Conservation (phyloP, 2,329 filamentous ascomycete genomes). For the Cadophora gregata region DNA sequence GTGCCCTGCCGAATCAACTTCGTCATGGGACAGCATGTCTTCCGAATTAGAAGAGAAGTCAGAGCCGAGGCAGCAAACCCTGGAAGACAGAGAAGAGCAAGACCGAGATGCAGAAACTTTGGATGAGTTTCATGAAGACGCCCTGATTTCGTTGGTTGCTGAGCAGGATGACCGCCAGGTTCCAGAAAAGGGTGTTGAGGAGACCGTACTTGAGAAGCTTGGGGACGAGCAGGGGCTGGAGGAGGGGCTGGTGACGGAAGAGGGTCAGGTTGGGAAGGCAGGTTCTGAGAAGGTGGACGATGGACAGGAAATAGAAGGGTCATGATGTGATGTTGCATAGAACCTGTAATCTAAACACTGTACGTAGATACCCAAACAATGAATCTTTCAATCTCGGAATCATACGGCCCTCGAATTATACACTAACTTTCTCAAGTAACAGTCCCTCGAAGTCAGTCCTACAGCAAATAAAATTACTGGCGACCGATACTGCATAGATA, state of each 20-base stretch:
- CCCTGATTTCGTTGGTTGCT: neutral
- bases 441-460: no score
- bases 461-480: neutral
- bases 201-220: conserved; percentile 14
- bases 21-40: conserved; percentile 33
- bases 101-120: neutral
- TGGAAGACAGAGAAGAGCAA: conserved; percentile 4
- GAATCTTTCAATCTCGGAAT: neutral
- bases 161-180: conserved; percentile 13
- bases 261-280: conserved; percentile 12
- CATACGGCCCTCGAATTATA: neutral
- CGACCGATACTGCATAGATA: neutral
- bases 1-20: conserved; percentile 21
- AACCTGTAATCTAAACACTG: conserved; percentile 1
- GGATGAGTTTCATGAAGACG: conserved; percentile 12
- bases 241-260: conserved; percentile 14
- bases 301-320: neutral
- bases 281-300: conserved; percentile 3
- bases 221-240: conserved; percentile 11
- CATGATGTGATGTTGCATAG: neutral
- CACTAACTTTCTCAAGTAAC: neutral
- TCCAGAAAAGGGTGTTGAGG: neutral
- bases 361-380: conserved; percentile 12
- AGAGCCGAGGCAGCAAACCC: conserved; percentile 36
- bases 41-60: conserved; percentile 35